These are phyloP conservation scores for Anisodus acutangulus DNA, from an alignment of 257 asterid genomes.

Conservation along the genomic window DNA sequence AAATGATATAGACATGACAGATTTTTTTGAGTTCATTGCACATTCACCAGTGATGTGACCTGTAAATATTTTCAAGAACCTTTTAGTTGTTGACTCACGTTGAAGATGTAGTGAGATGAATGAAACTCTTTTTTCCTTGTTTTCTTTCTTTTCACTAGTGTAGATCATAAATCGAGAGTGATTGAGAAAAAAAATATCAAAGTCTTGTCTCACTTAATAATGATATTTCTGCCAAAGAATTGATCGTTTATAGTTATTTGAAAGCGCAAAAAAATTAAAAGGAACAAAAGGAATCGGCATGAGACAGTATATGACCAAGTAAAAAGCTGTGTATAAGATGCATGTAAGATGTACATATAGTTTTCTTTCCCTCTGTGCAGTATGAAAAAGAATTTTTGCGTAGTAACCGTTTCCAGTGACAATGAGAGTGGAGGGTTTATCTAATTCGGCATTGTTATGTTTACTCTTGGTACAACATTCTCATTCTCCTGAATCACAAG, in stretches of 20 bases:
- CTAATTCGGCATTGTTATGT: too few relatives aligned
- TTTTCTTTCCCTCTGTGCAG: background rate
- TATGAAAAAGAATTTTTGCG: background rate
- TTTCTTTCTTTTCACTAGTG: background rate
- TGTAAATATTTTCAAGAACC: too few relatives aligned
- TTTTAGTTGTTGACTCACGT: too few relatives aligned
- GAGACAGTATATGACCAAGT: background rate
- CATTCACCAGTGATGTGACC: too few relatives aligned
- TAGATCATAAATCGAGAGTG: background rate
- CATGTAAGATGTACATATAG: background rate
- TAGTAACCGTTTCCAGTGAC: background rate
- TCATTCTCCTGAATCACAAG: too few relatives aligned
- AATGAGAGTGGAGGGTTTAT: background rate
- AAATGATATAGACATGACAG: too few relatives aligned
- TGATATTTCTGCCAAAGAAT: background rate
- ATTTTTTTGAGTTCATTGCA: too few relatives aligned
- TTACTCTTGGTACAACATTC: too few relatives aligned
- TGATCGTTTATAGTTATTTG: background rate
- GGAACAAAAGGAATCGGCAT: background rate
- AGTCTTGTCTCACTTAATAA: background rate
- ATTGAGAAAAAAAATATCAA: background rate
- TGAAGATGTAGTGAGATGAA: constrained; percentile 1
- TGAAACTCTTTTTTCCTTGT: background rate
- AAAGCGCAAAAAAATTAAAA: background rate
- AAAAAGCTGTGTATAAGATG: background rate